Base-by-base conservation (phyloP, 331 rosid genomes). In the Quercus tomentella region DNA sequence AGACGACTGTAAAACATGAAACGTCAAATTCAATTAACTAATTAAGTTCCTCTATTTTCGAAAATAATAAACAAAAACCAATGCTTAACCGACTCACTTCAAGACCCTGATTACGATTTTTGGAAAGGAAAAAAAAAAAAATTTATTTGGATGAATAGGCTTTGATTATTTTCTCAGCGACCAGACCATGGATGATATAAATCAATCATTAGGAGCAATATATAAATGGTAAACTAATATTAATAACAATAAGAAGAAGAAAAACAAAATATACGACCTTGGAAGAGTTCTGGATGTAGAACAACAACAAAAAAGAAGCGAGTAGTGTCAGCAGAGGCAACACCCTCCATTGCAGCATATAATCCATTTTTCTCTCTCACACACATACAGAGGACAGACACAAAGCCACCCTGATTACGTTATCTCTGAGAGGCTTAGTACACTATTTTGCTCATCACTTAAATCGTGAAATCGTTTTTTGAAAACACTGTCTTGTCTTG, bases 271-370 rank as follows among this genome's bases (percentile, higher is more conserved):
- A 57, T 49, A 77, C 66, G 20, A 80, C 89, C 81, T 56, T 51
- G 76, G 79, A 20, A 54, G 84, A 56, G 80, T 73, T 76, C 66
- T 82, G 85, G 14, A 84, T 35, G 65, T 74, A 82, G 87, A 89
- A 85, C 74, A 90, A 71, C 17, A 88, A 2, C 31, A 81, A 1
- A 67, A 83, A 66, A 73, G 99, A 91, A 63, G 83, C 84, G 2
- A 91, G 37, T 8, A 93, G 74, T 9, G 88, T 51, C 1, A 90
- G 66, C 63, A 91, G 56, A 58, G 99, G 94, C 12, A 91, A 61
- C 3, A 92, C 79, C 87, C 86, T 87, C 97, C 97, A 92, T 23
- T 75, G 70, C 51, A 94, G 80, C 61, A 66, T 45, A 66, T 69
- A 57, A 15, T 75, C 86, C 94, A 88, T 90, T 58, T 66, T 16